Conservation (phyloP, 1,284 basidiomycete genomes). For the Papiliotrema fonsecae region DNA sequence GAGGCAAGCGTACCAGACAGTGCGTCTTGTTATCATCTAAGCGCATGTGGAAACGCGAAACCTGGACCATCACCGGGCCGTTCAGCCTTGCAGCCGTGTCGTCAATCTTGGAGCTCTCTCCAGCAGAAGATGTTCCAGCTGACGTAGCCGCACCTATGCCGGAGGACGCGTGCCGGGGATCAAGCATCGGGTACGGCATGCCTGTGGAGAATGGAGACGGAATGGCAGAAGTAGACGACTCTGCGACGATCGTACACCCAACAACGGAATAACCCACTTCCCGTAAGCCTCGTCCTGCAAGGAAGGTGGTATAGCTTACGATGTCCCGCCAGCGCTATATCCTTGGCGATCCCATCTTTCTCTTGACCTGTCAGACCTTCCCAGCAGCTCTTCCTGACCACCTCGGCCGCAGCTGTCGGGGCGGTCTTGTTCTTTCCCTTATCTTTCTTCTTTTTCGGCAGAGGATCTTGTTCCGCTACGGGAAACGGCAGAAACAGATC, state of each 20-base stretch:
- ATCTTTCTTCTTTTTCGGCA: slow-evolving; percentile 28
- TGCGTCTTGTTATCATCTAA: slow-evolving; percentile 43
- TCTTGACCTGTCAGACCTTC: slow-evolving; percentile 27
- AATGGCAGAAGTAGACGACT: slow-evolving; percentile 24
- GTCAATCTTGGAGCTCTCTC: too few relatives aligned
- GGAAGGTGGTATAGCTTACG: neutral
- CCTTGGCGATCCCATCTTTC: slow-evolving; percentile 29
- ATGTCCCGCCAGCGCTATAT: slow-evolving; percentile 37
- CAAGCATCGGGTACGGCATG: slow-evolving; percentile 38
- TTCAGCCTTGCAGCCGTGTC: too few relatives aligned
- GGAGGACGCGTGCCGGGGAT: slow-evolving; percentile 26
- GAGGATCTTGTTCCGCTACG: slow-evolving; percentile 11
- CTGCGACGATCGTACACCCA: slow-evolving; percentile 34
- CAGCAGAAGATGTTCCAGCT: neutral
- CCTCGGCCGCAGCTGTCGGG: neutral
- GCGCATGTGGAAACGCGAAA: slow-evolving; percentile 41
- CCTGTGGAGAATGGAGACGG: slow-evolving; percentile 32
- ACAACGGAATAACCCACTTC: slow-evolving; percentile 46
- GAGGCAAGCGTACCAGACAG: slow-evolving; percentile 32
- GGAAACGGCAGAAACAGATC: slow-evolving; percentile 46
- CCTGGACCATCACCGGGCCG: slow-evolving; percentile 35
- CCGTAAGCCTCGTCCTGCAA: neutral
- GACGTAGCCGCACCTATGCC: neutral
- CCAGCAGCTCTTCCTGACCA: slow-evolving; percentile 30
- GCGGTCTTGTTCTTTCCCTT: slow-evolving; percentile 40